Base-by-base conservation (phyloP, 805 yeast genomes). In the Metschnikowia rubicola region DNA sequence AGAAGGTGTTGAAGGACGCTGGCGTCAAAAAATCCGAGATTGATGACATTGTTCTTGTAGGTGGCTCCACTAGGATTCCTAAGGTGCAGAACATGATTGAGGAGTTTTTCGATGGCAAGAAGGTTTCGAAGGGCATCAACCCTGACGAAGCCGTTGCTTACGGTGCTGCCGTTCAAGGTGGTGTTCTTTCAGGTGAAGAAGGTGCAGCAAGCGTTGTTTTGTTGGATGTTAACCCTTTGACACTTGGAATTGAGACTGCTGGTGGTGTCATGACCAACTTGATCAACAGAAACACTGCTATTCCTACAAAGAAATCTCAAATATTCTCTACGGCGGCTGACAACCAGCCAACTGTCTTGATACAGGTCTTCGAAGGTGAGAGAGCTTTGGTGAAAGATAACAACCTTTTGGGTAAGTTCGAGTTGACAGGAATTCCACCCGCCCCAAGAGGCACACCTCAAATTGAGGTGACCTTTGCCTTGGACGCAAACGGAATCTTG, bases 131-230 rank as follows among this genome's bases (percentile, higher is more conserved):
- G 58, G 58, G 60, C 50, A 56, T 56, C 39, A 51, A 73, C 64
- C 77, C 77, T 28, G 77, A 73, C 56, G 77, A 73, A 61, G 77
- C 77, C 55, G 77, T 73, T 53, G 77, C 77, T 30, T 73, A 71
- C 56, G 77, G 77, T 65, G 98, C 98, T 65, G 97, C 98, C 66
- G 97, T 91, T 13, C 59, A 56, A 42, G 59, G 58, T 26, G 59
- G 59, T 52, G 59, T 56, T 10, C 58, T 56, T 34, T 56, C 59
- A 12, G 59, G 59, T 31, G 59, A 56, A 40, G 59, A 56, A 41
- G 59, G 59, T 43, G 90, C 96, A 71, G 88, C 90, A 77, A 97
- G 89, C 77, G 83, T 91, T 71, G 59, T 56, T 33, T 52, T 56
- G 50, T 54, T 56, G 57, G 60, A 56, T 38, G 60, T 56, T 39